Base-by-base conservation (phyloP, 2,329 filamentous ascomycete species). In the Fusarium begoniae region DNA sequence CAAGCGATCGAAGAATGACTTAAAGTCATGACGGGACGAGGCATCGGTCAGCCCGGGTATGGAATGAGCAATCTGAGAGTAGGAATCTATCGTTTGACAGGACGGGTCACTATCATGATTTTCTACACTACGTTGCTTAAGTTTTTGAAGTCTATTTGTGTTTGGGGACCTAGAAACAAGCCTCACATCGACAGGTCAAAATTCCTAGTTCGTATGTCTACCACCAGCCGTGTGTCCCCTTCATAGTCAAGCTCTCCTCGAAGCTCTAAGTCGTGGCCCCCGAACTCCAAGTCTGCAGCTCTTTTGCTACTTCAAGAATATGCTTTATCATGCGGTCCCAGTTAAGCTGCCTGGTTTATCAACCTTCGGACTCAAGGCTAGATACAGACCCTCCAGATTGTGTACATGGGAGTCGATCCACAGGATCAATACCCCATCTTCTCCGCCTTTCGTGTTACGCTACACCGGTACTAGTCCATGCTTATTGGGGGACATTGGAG, bases 401-500 rank as follows among this genome's bases (percentile, higher is more conserved):
- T 76, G 76, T 65, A 75, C 66, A 65, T 66, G 63, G 67, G 65
- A 62, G 32, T 59, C 59, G 51, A 60, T 63, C 64, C 62, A 47
- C 43, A 30, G 41, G 47, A 58, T 67, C 66, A 55, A 62, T 69
- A 57, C 62, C 48, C 60, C 60, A 56, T 65, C 35, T 65, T 72
- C 60, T 69, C 65, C 68, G 35, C 54, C 56, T 51, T 43, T 66
- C 24, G 75, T 70, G 68, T 66, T 53, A 71, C 70, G 55, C 24
- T 68, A 43, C 51, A 74, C 56, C 51, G 50, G 41, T 20, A 48
- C 43, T 44, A 47, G 32, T 58, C 59, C 53, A 51, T 24, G 51
- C 66, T 59, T 80, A 81, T 66, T 81, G 75, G 50, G 77, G 63
- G 43, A 81, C 77, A 44, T 79, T 80, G 60, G 83, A 80, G 67